phyloP scores from a whole-genome alignment of 2,329 filamentous ascomycete genomes.

The Teratosphaeria destructans region DNA sequence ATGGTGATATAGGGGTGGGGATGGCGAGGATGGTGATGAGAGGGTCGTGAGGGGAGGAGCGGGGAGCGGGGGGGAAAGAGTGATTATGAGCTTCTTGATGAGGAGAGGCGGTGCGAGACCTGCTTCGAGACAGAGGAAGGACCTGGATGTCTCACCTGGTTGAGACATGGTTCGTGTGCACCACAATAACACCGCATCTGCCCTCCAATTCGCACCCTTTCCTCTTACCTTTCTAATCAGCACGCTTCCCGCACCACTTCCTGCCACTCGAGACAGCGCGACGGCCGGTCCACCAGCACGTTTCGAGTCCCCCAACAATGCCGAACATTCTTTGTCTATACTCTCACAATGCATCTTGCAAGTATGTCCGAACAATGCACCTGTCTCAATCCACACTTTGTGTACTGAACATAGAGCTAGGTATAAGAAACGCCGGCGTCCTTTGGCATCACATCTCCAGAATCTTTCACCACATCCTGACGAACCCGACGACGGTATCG shows the following conservation, averaged over 20 bases:
- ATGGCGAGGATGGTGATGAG: background rate
- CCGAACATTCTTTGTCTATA: background rate
- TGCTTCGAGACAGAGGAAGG: background rate
- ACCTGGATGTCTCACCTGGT: background rate
- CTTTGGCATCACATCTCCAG: background rate
- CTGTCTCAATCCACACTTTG: background rate
- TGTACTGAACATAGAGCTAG: background rate
- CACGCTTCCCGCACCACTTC: background rate
- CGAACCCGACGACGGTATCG: background rate
- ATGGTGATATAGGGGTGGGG: background rate
- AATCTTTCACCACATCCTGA: background rate
- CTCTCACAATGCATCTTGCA: background rate
- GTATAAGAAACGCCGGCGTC: background rate
- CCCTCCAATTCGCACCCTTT: background rate
- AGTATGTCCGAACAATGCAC: background rate
- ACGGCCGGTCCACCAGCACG: background rate
- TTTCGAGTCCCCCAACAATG: background rate
- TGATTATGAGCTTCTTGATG: too few relatives aligned
- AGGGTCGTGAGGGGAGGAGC: too few relatives aligned
- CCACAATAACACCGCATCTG: background rate
- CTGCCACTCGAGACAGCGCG: background rate
- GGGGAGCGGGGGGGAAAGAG: too few relatives aligned
- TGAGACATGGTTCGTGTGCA: background rate
- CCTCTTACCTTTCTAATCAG: background rate
- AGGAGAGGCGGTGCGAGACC: too few relatives aligned